Base-by-base conservation (phyloP, 1,284 basidiomycete genomes). In the Sporisorium scitamineum region DNA sequence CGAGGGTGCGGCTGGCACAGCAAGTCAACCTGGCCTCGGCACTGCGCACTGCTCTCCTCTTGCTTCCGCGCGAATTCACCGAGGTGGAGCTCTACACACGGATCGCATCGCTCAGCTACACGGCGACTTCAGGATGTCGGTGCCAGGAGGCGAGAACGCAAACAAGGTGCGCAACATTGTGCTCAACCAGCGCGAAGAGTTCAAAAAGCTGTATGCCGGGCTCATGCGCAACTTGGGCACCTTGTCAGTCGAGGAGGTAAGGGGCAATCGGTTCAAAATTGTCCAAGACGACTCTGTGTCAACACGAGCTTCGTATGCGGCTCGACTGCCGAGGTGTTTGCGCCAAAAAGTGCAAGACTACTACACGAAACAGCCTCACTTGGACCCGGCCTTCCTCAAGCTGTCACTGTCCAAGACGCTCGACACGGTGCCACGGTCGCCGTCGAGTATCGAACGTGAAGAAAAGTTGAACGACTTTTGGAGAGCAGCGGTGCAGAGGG, bases 1-100 rank as follows among this genome's bases (percentile, higher is more conserved):
- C 94, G 0, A 90, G 93, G 39, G 93, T 98, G n/a, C 90, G 92
- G 50, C 88, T 94, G 42, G 94, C 95, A 2, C 93, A 96, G 83
- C 93, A 95, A 83, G 93, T 94, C 82, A 99, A 99, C 87, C 89
- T 96, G 53, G 90, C 91, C 16, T 94, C 93, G 3, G 95, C 95
- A 1, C 88, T 97, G 29, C 92, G 94, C 34, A 90, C 93, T 16
- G 92, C 95, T 0, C 88, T 92, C 37, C 88, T 90, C 16, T 47
- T 83, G 39, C 88, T 92, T 27, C 90, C 91, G 0, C 87, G 87
- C 45, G 78, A 84, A 16, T 93, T 93, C 85, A 89, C 90, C 44
- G 94, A 97, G 86, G 89, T 89, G 16, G 89, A 93, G 70, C 89
- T 99, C 7, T 99, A 94, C 84, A 90, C 92, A 76, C 89, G 90